phyloP scores from a whole-genome alignment of 2,329 filamentous ascomycete species.

The Aspergillus sp. region DNA sequence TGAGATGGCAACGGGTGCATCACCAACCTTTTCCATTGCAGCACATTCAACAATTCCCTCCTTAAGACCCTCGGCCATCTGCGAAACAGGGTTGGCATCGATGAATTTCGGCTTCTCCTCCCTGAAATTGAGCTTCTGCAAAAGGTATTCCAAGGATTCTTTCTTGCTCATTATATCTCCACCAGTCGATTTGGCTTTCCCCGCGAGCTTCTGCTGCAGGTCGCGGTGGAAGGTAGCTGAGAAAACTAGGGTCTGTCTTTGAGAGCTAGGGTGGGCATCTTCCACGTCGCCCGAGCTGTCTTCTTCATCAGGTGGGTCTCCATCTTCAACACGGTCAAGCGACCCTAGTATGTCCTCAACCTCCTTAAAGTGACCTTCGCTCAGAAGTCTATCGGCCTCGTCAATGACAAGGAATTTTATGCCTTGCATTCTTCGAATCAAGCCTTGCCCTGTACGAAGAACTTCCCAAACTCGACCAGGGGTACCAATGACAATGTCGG shows the following conservation, averaged over 20 bases:
- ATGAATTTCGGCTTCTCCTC: constrained; percentile 84
- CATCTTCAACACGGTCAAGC: constrained; percentile 65
- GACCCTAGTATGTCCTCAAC: constrained; percentile 82
- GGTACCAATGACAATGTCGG: constrained; percentile 90
- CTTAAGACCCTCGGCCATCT: constrained; percentile 82
- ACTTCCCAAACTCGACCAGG: constrained; percentile 95
- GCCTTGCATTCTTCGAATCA: constrained; percentile 68
- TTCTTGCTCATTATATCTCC: constrained; percentile 67
- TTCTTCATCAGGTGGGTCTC: constrained; percentile 28
- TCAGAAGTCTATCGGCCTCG: constrained; percentile 88
- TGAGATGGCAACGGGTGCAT: neutral
- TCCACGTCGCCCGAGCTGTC: constrained; percentile 35
- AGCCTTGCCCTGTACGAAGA: constrained; percentile 69
- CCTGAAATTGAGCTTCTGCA: constrained; percentile 85
- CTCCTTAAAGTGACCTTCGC: constrained; percentile 93
- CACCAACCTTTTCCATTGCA: constrained; percentile 80
- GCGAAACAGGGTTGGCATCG: constrained; percentile 83
- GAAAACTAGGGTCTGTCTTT: constrained; percentile 87
- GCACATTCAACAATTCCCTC: constrained; percentile 91
- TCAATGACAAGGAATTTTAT: constrained; percentile 87
- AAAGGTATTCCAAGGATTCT: constrained; percentile 87
- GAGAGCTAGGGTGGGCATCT: constrained; percentile 28
- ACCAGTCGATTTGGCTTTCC: constrained; percentile 62
- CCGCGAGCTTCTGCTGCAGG: constrained; percentile 84
- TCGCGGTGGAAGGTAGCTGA: constrained; percentile 94